Evolutionary conservation across 1,284 basidiomycete species (phyloP), one percentile per base, ranked within the genome.

Genomic region (Ustilago lituana): DNA sequence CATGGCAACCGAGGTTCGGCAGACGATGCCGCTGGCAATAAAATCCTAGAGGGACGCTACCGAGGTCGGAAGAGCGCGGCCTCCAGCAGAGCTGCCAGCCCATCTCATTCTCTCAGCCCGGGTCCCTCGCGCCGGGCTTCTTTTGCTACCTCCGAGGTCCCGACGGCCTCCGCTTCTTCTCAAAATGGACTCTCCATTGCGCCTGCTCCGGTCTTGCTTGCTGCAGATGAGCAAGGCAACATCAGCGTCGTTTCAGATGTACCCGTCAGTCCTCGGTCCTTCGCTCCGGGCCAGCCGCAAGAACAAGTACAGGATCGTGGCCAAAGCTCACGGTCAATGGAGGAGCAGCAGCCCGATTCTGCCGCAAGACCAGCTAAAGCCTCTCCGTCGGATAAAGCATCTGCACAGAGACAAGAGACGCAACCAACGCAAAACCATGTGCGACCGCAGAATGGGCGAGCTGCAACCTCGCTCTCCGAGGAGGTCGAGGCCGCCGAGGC

Each of bases 161-260:
- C n/a, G n/a, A n/a, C n/a, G n/a, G n/a, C n/a, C n/a, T 43, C 36
- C 2, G 4, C 31, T 11, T 10, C 40, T 14, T 23, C 31, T 6
- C 24, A 40, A 4, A 20, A 14, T 5, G 15, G 35, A 11, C 46
- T 17, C 0, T 32, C 61, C 3, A 8, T 29, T 12, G 27, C 19
- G 24, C 24, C 48, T 4, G 40, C 66, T 7, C 66, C 66, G 14
- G 38, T 56, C 1, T 20, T 69, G 36, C 41, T 69, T 2, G 48
- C 66, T 20, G 51, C 59, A n/a, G 66, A 69, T 22, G 66, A 69
- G 24, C 27, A 69, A 17, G 66, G 66, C 15, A 69, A 63, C 60
- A 63, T 69, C 44, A 63, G 60, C 31, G 39, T 63, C 19, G 54
- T 62, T 1, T 32, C 60, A 3, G 48, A 63, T 20, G 7, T 51